Conservation (phyloP, 2,329 filamentous ascomycete species). For the Cytospora paraplurivora region DNA sequence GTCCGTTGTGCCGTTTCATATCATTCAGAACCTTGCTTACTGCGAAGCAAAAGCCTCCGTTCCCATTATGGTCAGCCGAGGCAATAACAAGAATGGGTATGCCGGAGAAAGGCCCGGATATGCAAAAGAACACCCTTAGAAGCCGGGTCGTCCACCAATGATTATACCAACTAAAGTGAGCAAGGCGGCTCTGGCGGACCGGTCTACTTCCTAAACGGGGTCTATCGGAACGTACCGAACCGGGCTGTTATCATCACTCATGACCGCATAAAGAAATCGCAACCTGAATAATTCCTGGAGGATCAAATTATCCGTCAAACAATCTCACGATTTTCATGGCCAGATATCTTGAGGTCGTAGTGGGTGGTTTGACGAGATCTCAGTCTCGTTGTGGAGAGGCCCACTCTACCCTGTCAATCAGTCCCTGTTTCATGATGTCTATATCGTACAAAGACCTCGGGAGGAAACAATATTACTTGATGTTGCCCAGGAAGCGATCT, state of each 20-base stretch:
- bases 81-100: background rate
- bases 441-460: background rate
- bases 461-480: background rate
- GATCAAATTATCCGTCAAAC: background rate
- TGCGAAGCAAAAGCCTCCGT: background rate
- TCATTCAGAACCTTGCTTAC: background rate
- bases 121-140: background rate
- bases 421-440: constrained; percentile 18
- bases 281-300: background rate
- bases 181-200: constrained; percentile 19
- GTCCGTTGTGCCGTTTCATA: background rate
- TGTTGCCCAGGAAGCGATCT: background rate
- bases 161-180: background rate
- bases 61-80: background rate
- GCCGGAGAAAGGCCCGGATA: background rate
- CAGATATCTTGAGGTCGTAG: background rate
- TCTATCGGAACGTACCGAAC: constrained; percentile 6
- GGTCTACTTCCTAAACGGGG: constrained; percentile 11
- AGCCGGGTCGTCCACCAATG: constrained; percentile 26
- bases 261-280: background rate
- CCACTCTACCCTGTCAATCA: constrained; percentile 7
- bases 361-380: background rate
- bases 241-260: background rate
- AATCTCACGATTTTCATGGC: background rate
- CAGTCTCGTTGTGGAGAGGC: background rate